Evolutionary conservation across 306 rosid genomes (phyloP).

Genomic region (Prinsepia uniflora): DNA sequence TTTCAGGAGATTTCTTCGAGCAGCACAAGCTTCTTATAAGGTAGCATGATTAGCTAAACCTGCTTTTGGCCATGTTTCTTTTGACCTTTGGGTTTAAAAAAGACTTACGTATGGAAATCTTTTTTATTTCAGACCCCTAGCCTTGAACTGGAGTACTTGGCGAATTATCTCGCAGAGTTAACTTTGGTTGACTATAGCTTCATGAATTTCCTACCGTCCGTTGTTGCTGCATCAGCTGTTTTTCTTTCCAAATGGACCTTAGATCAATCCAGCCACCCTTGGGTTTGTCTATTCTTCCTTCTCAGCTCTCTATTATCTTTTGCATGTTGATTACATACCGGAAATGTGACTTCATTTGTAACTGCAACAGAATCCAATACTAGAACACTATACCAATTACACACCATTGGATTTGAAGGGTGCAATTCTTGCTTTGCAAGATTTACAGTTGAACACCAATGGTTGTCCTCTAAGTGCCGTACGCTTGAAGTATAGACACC

Average conservation of each 20-base stretch:
- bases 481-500: conserved; percentile 70
- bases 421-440: conserved; percentile 70
- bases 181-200: conserved; percentile 67
- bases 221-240: conserved; percentile 85
- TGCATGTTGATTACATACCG: conserved; percentile 4
- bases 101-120: conserved; percentile 15
- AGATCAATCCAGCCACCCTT: conserved; percentile 76
- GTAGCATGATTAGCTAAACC: conserved; percentile 37
- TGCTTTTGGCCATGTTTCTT: conserved; percentile 18
- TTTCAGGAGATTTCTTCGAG: conserved; percentile 88
- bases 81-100: conserved; percentile 6
- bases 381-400: conserved; percentile 65
- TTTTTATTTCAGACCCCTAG: conserved; percentile 51
- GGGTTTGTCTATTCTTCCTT: conserved; percentile 55
- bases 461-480: conserved; percentile 62
- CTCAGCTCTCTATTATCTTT: conserved; percentile 16
- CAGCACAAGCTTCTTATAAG: conserved; percentile 81
- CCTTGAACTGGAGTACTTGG: conserved; percentile 81
- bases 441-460: conserved; percentile 57
- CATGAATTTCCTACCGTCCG: conserved; percentile 71
- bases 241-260: conserved; percentile 91
- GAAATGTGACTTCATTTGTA: conserved; percentile 19
- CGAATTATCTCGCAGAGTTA: conserved; percentile 80
- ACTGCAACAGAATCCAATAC: conserved; percentile 69
- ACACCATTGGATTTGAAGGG: conserved; percentile 68